Percentiles rank a stretch among this genome's conserved stretches.
phyloP scores from a whole-genome alignment of 2,329 filamentous ascomycete species.

The Huntiella abstrusa region DNA sequence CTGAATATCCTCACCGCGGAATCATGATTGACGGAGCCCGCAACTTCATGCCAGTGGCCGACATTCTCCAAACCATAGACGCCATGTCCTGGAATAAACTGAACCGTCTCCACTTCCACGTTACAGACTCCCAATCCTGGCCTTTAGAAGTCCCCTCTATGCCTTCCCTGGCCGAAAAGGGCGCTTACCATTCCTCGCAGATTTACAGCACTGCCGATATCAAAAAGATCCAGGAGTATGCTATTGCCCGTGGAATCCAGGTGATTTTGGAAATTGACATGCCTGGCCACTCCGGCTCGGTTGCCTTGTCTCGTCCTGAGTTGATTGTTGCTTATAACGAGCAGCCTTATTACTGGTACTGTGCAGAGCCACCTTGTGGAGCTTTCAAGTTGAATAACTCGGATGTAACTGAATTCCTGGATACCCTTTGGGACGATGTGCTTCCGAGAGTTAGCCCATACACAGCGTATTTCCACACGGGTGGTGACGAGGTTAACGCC shows the following conservation, averaged over 20 bases:
- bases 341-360: slow-evolving; percentile 38
- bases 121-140: slow-evolving; percentile 73
- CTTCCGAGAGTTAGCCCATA: slow-evolving; percentile 53
- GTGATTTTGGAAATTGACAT: slow-evolving; percentile 63
- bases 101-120: slow-evolving; percentile 64
- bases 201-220: slow-evolving; percentile 51
- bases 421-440: slow-evolving; percentile 55
- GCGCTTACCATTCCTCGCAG: slow-evolving; percentile 49
- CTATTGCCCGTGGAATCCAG: slow-evolving; percentile 46
- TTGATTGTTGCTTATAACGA: slow-evolving; percentile 47
- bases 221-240: slow-evolving; percentile 49
- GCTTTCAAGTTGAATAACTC: slow-evolving; percentile 60
- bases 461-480: slow-evolving; percentile 63
- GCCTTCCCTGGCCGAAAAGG: slow-evolving; percentile 51
- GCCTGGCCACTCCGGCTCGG: slow-evolving; percentile 58
- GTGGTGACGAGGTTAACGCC: slow-evolving; percentile 70
- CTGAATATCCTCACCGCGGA: slow-evolving; percentile 59
- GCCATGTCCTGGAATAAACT: slow-evolving; percentile 63
- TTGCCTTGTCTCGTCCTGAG: slow-evolving; percentile 48
- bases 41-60: slow-evolving; percentile 46
- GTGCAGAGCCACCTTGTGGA: slow-evolving; percentile 44
- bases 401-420: slow-evolving; percentile 51
- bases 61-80: slow-evolving; percentile 60
- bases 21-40: slow-evolving; percentile 62
- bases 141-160: slow-evolving; percentile 62